Evolutionary conservation across 192 early-diverging fungal genomes (phyloP), one percentile per base, ranked within the genome.

Genomic region (Podila minutissima): DNA sequence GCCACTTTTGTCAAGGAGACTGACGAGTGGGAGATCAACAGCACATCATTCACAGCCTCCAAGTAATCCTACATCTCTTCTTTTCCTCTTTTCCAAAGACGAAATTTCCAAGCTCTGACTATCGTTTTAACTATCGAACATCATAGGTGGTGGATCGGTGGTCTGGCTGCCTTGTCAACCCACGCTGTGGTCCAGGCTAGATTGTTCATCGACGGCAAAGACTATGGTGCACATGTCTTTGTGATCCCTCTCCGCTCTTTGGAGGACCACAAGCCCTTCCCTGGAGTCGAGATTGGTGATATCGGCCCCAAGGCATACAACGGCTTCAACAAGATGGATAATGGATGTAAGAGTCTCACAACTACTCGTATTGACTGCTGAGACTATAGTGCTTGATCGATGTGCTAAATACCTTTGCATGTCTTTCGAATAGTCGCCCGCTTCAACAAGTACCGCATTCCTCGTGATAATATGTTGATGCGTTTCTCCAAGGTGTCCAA

Each of bases 21-120:
- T 4, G 90, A 95, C 67, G 93, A 97, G 83, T 97, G 94, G 69
- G 95, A 94, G 68, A 87, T 97, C 62, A 90, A 97, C 83, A 89
- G 89, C 53, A 94, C 95, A 10, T 86, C 84, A 37, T 85, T 95
- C 57, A 92, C 94, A 15, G 85, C 83, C n/a, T 67, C 86, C 10
- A 92, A 92, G 70, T 46, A 46, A 46, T 17, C 15, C 0, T 46
- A 41, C 38, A 3, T 15, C 41, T 15, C 15, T 15, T 46, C 15
- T 46, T 46, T 17, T 46, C 3, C 41, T 46, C 15, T 46, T 46
- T 17, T 17, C 41, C 11, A 17, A 2, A 17, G 2, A 46, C 2
- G 38, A 46, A 17, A 12, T 3, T 13, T 17, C 41, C 0, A 3
- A 17, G 12, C 0, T 3, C 41, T 46, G 11, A 46, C 13, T 13